Conservation (phyloP, 2,329 filamentous ascomycete species). For the Xylaria sp. region DNA sequence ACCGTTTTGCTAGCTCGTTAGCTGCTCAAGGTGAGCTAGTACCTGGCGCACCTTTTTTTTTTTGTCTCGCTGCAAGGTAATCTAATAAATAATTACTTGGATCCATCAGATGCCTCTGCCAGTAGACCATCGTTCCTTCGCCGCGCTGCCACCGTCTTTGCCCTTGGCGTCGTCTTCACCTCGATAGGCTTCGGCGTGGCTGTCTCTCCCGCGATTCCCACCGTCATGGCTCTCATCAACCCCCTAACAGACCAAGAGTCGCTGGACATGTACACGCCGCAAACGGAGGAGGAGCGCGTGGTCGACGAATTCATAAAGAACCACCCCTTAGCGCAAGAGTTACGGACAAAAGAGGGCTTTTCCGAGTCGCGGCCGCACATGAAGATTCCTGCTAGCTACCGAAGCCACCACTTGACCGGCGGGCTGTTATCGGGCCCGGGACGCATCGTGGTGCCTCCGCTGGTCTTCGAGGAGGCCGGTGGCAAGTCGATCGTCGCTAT, state of each 20-base stretch:
- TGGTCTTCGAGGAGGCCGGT: slow-evolving; percentile 77
- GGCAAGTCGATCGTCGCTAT: slow-evolving; percentile 78
- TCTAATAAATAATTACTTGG: slow-evolving; percentile 2
- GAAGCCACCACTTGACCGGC: slow-evolving; percentile 81
- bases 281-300: slow-evolving; percentile 64
- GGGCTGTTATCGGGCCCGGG: slow-evolving; percentile 80
- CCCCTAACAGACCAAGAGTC: slow-evolving; percentile 77
- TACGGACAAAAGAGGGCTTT: slow-evolving; percentile 75
- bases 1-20: slow-evolving; percentile 42
- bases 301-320: slow-evolving; percentile 80
- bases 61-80: slow-evolving; percentile 3
- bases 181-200: slow-evolving; percentile 67
- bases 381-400: slow-evolving; percentile 79
- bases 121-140: slow-evolving; percentile 55
- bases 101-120: slow-evolving; percentile 34
- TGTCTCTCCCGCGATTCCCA: slow-evolving; percentile 62
- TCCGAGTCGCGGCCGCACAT: slow-evolving; percentile 85
- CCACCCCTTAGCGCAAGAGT: slow-evolving; percentile 76
- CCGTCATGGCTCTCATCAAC: slow-evolving; percentile 60
- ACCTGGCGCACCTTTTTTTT: not conserved
- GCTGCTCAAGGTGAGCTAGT: slow-evolving; percentile 39
- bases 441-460: slow-evolving; percentile 82
- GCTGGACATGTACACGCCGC: slow-evolving; percentile 70
- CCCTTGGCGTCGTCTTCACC: slow-evolving; percentile 60
- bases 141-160: slow-evolving; percentile 59